phyloP scores from a whole-genome alignment of 257 asterid genomes.

The Echites panduratus region DNA sequence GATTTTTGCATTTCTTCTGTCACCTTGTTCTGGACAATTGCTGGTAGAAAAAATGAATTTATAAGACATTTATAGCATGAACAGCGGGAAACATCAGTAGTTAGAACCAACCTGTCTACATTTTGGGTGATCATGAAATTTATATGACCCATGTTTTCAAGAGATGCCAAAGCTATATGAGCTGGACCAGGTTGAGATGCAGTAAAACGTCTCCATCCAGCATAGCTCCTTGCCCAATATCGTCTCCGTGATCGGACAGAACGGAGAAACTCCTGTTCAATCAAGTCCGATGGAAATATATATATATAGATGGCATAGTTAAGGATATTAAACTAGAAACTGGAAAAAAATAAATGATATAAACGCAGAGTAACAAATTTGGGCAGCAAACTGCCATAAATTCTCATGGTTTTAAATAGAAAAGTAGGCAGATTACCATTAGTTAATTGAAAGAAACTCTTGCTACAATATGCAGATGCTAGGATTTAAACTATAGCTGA shows the following conservation, averaged over 20 bases:
- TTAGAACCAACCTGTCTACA: constrained; percentile 68
- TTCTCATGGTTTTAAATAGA: not conserved
- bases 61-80: not conserved
- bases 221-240: constrained; percentile 98
- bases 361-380: not conserved
- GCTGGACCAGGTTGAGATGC: constrained; percentile 87
- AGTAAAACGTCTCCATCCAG: constrained; percentile 95
- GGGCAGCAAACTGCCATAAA: not conserved
- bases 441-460: not conserved
- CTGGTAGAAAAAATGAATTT: not conserved
- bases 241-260: constrained; percentile 72
- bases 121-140: constrained; percentile 78
- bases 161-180: constrained; percentile 79
- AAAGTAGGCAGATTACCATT: not conserved
- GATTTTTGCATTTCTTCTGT: not conserved
- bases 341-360: not conserved
- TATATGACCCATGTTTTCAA: constrained; percentile 74
- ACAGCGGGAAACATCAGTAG: not conserved
- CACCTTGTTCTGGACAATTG: not conserved
- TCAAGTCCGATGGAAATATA: constrained; percentile 6
- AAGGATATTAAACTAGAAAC: not conserved
- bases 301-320: not conserved
- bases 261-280: constrained; percentile 64
- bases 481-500: not conserved
- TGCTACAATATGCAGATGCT: not conserved